Conservation (phyloP, 2,329 filamentous ascomycete species). For the Cercospora sesami region DNA sequence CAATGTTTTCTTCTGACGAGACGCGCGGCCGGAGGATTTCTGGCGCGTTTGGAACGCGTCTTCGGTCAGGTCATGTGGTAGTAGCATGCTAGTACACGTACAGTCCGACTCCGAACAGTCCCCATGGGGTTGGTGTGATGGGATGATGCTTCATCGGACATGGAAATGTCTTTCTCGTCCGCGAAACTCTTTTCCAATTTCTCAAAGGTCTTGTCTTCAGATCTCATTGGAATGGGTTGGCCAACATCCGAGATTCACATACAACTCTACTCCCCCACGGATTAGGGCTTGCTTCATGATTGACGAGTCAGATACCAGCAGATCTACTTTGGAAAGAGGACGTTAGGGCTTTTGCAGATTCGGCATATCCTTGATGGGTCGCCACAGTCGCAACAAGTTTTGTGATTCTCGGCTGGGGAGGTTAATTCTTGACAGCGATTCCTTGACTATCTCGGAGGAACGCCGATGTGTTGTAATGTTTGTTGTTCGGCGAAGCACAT, state of each 20-base stretch:
- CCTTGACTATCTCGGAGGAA: neutral
- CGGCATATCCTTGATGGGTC: neutral
- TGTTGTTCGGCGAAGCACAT: neutral
- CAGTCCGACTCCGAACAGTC: neutral
- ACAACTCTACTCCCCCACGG: neutral
- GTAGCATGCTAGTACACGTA: too few species aligned
- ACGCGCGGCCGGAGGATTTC: neutral
- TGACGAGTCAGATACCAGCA: neutral
- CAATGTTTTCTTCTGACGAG: too few species aligned
- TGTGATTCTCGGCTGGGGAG: neutral
- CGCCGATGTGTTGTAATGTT: neutral
- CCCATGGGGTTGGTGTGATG: too few species aligned
- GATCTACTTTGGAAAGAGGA: neutral
- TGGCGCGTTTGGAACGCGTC: neutral
- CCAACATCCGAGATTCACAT: neutral
- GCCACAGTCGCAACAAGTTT: too few species aligned
- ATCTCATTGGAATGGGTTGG: neutral
- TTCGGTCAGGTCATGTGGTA: neutral
- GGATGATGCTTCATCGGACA: too few species aligned
- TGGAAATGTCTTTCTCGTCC: too few species aligned
- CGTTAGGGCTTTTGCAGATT: neutral
- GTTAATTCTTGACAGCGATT: neutral
- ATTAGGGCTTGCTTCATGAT: neutral
- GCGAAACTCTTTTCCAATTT: neutral
- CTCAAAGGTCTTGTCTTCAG: neutral